Percentiles rank a stretch among this genome's conserved stretches.
Conservation (phyloP, 495 filamentous ascomycete species). For the Achaetomiella virescens region DNA sequence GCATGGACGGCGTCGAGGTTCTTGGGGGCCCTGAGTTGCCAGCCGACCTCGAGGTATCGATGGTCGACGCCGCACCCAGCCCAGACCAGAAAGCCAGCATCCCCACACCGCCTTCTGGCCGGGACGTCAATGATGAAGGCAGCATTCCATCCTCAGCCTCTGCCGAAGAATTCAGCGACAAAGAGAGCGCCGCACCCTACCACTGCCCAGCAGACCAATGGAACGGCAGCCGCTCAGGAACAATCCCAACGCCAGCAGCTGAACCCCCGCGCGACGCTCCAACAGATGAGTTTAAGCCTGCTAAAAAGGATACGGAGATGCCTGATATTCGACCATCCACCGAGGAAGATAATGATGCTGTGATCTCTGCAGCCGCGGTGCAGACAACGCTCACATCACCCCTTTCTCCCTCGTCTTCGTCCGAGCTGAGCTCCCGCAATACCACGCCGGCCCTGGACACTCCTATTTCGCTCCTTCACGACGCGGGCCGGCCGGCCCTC, state of each 20-base stretch:
- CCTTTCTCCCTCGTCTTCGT: neutral
- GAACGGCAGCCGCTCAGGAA: neutral
- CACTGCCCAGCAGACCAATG: neutral
- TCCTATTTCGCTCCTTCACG: neutral
- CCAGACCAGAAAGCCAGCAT: neutral
- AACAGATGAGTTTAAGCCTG: neutral
- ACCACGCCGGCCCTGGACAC: slow-evolving; percentile 4
- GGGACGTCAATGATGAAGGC: no score
- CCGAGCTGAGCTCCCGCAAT: slow-evolving; percentile 7
- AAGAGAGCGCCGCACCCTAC: no score
- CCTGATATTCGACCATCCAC: neutral
- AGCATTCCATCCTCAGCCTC: no score
- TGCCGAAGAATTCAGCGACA: no score
- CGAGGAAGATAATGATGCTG: neutral
- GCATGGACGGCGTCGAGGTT: neutral
- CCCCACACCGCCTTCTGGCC: no score
- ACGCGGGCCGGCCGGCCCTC: neutral
- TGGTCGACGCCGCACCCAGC: neutral
- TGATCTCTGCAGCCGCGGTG: neutral
- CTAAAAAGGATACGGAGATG: neutral
- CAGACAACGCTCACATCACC: neutral
- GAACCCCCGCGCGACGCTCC: neutral
- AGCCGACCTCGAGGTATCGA: neutral
- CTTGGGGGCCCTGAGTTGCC: neutral
- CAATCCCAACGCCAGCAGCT: no score